Base-by-base conservation (phyloP, 352 stramenopile species). In the Thraustotheca clavata region DNA sequence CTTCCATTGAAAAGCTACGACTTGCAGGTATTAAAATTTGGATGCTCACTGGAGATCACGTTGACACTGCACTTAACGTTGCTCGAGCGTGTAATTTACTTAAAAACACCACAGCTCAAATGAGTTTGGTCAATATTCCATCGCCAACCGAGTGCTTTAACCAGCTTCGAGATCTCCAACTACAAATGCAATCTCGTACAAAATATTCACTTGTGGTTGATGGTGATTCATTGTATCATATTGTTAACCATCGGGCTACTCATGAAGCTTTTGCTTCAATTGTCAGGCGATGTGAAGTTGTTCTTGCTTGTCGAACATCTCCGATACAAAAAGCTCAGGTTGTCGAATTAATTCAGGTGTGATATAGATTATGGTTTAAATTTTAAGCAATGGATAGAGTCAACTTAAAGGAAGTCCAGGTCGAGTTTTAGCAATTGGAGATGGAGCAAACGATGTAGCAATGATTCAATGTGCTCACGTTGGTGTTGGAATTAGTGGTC, bases 391-490 rank as follows among this genome's bases (percentile, higher is more conserved):
- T 9, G 49, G 77, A 76, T 16, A 78, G 75, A 20, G 72, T 72
- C n/a, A 60, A 31, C 70, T 62, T 65, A 57, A 29, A 33, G 57
- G 70, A 57, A 73, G 83, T 27, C 75, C 83, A 40, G 88, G 78
- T 14, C 90, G 96, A 49, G 97, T 91, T 9, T 78, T 99, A 7
- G 95, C 95, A 0, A 98, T 99, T 38, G 96, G 96, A 34, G 96
- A 99, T 76, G 96, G 96, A 27, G 96, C 96, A 1, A 99, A 99
- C 73, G 96, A 99, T 73, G 96, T 99, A 40, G 94, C 91, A 40
- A 99, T 99, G 96, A 99, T 99, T 59, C 94, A 98, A 71, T 92
- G 92, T 57, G 96, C 96, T 22, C 92, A 99, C 49, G 88, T 99
- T 41, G 97, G 97, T 33, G 93, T 99, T 27, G 97, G 97, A 1